phyloP scores from a whole-genome alignment of 352 stramenopile genomes.

The Vaucheria bursata region DNA sequence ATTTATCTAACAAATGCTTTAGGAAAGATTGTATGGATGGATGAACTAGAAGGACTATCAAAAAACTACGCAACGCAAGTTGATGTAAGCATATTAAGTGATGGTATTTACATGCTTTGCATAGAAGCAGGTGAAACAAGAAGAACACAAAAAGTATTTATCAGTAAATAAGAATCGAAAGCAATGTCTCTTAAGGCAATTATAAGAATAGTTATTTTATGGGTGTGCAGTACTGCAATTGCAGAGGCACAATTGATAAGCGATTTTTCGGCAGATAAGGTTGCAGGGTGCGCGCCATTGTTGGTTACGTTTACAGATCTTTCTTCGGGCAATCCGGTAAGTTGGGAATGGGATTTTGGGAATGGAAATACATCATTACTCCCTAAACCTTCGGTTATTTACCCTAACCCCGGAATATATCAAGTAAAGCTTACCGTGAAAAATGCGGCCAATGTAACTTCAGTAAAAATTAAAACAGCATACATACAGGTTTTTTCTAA shows the following conservation, averaged over 20 bases:
- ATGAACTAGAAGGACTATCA: conserved; percentile 8
- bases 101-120: conserved; percentile 8
- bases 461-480: conserved; percentile 9
- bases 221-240: conserved; percentile 5
- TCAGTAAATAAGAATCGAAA: conserved; percentile 9
- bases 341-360: conserved; percentile 5
- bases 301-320: conserved; percentile 8
- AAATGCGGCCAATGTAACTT: conserved; percentile 7
- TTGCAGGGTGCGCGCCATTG: conserved; percentile 3
- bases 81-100: conserved; percentile 8
- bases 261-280: conserved; percentile 6
- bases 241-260: conserved; percentile 6
- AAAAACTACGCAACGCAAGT: conserved; percentile 7
- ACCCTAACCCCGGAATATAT: conserved; percentile 6
- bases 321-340: conserved; percentile 5
- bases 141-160: conserved; percentile 9
- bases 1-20: conserved; percentile 9
- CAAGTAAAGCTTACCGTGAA: conserved; percentile 7
- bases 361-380: conserved; percentile 9
- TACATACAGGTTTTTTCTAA: conserved; percentile 9
- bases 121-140: conserved; percentile 7
- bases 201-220: conserved; percentile 10
- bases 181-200: conserved; percentile 7
- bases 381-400: conserved; percentile 7
- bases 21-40: conserved; percentile 7